Percentiles rank a stretch among this genome's conserved stretches.
phyloP scores from a whole-genome alignment of 2,329 filamentous ascomycete genomes.

The Cladosporium sp. region DNA sequence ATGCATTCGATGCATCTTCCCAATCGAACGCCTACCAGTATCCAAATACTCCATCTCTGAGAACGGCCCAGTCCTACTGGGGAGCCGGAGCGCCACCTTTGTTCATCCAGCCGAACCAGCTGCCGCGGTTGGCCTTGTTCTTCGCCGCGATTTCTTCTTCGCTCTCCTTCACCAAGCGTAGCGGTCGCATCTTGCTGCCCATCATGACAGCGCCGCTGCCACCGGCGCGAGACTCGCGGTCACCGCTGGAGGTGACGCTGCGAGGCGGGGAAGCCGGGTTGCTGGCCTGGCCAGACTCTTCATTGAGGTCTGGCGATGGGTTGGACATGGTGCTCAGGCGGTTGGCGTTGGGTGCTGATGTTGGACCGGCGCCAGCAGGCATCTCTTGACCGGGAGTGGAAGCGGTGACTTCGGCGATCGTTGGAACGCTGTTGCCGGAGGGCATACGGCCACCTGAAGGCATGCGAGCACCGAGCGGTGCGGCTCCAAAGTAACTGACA shows the following conservation, averaged over 20 bases:
- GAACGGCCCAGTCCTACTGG: conserved; percentile 10
- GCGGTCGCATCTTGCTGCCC: conserved; percentile 70
- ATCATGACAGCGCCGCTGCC: conserved; percentile 42
- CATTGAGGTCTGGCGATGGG: conserved; percentile 11
- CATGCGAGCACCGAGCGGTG: conserved; percentile 43
- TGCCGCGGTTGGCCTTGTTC: conserved; percentile 42
- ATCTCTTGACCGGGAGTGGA: conserved; percentile 14
- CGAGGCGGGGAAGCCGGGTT: conserved; percentile 53
- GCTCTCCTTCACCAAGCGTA: conserved; percentile 80
- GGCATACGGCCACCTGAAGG: conserved; percentile 28
- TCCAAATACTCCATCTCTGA: conserved; percentile 6
- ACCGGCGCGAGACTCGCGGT: conserved; percentile 16
- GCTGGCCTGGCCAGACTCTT: conserved; percentile 17
- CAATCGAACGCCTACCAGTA: background rate
- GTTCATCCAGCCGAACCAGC: conserved; percentile 48
- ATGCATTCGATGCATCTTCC: background rate
- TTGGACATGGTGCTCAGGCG: conserved; percentile 23
- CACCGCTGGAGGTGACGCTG: conserved; percentile 47
- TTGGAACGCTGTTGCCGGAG: conserved; percentile 45
- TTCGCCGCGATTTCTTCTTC: conserved; percentile 35
- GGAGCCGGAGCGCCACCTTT: conserved; percentile 21
- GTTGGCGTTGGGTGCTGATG: conserved; percentile 18
- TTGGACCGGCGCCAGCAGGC: conserved; percentile 15
- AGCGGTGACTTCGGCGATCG: conserved; percentile 20
- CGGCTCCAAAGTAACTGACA: conserved; percentile 58